Conservation (phyloP, 139 green algal genomes). For the Yamagishiella unicocca region DNA sequence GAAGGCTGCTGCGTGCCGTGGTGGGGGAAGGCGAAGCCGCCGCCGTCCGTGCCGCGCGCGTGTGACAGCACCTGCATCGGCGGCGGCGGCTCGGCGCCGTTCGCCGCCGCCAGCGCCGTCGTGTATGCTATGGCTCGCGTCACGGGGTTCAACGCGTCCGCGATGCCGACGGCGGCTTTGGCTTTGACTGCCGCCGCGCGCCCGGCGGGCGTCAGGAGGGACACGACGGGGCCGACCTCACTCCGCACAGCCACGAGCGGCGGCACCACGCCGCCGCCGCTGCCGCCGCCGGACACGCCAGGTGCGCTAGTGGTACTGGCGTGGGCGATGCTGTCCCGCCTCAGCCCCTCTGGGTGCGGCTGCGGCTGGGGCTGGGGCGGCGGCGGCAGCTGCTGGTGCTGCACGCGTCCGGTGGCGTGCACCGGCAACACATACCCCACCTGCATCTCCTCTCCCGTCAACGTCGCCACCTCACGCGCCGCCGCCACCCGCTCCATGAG, state of each 20-base stretch:
- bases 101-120: not conserved
- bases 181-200: not conserved
- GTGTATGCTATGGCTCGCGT: not conserved
- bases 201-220: not conserved
- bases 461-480: not conserved
- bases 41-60: not conserved
- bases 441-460: not conserved
- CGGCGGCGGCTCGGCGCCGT: not conserved
- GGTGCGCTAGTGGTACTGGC: not conserved
- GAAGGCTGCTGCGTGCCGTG: too few relatives aligned
- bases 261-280: not conserved
- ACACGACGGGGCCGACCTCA: not conserved
- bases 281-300: not conserved
- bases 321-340: not conserved
- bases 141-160: constrained; percentile 12
- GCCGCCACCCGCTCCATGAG: not conserved
- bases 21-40: too few relatives aligned
- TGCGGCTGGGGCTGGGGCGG: not conserved
- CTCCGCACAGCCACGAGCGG: not conserved
- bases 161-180: not conserved
- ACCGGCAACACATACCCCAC: constrained; percentile 19
- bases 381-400: not conserved
- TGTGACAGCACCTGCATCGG: not conserved
- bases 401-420: not conserved
- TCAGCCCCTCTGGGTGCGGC: not conserved